A percentile compares a stretch with the other conserved stretches of the same genome.
These are phyloP conservation scores for Microcos paniculata DNA, from an alignment of 345 rosid species.

Conservation along the genomic window DNA sequence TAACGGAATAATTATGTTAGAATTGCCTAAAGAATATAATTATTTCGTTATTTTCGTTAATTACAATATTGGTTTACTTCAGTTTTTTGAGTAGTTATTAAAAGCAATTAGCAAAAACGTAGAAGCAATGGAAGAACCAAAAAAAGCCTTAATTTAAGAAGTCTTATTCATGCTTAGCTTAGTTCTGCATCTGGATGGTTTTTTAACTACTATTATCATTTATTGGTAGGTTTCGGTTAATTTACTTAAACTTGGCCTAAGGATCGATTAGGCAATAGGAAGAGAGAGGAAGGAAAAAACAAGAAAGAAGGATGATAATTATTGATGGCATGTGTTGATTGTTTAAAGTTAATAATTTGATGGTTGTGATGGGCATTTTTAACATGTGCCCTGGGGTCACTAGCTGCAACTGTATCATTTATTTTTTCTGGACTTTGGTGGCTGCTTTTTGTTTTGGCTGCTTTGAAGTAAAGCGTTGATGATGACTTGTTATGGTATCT, in stretches of 20 bases:
- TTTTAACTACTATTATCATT: not conserved
- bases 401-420: not conserved
- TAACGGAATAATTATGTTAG: not conserved
- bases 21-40: not conserved
- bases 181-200: not conserved
- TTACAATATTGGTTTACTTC: not conserved
- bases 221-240: not conserved
- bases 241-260: constrained; percentile 1
- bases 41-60: not conserved
- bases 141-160: not conserved
- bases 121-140: not conserved
- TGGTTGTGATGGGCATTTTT: constrained; percentile 10
- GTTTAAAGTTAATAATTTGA: not conserved
- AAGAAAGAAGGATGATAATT: constrained; percentile 1
- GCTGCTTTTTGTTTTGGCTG: constrained; percentile 5
- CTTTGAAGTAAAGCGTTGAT: constrained; percentile 2
- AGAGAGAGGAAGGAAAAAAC: constrained; percentile 6
- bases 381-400: constrained; percentile 16
- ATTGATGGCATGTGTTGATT: constrained; percentile 9
- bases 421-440: not conserved
- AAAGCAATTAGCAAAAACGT: not conserved
- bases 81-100: not conserved
- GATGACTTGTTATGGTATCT: constrained; percentile 4
- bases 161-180: constrained; percentile 5
- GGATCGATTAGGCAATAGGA: not conserved